Evolutionary conservation across 176 grass and related monocot genomes (phyloP), one percentile per base, ranked within the genome.

Genomic region (Microstegium vimineum): DNA sequence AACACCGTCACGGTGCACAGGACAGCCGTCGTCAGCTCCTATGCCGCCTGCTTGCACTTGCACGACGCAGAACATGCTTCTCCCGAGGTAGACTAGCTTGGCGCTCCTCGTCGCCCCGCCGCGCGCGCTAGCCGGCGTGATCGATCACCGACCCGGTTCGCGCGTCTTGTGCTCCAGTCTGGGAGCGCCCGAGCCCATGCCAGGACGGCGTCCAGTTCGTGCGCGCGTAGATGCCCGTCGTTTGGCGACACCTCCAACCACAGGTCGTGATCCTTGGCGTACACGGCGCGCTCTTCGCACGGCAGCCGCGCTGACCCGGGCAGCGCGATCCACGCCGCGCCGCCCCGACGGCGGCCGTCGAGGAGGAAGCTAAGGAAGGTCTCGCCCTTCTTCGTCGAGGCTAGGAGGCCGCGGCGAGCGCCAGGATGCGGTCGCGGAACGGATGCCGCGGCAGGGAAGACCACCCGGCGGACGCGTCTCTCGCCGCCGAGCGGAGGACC

Each of bases 241-340:
- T 1, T 5, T 17, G 75, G 59, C 9, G 75, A 78, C 26, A 64
- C 38, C 59, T 78, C 75, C 37, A 78, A 78, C 75, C 75, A 78
- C 59, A 78, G 25, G 2, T 0, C 59, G 59, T 46, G 38, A 37
- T 64, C 75, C 59, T 78, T 59, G 59, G 57, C 75, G 75, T 63
- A 77, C 75, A 63, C 75, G 75, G 57, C 15, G 75, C 37, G 36
- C 36, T 20, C 75, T 17, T 27, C 74, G 0, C 10, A 4, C 15
- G 36, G 75, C 36, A 63, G 57, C 75, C 13, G 17, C 23, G 57
- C 57, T 37, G 75, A 20, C 8, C 75, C 75, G 4, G 15, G 37
- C 57, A 77, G 75, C 25, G 57, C 23, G 25, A 63, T 60, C 75
- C 75, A 77, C 8, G 36, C 36, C 15, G 57, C 8, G 8, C 56